Conservation (phyloP, 179 eudicot genomes). For the Patellifolia procumbens region DNA sequence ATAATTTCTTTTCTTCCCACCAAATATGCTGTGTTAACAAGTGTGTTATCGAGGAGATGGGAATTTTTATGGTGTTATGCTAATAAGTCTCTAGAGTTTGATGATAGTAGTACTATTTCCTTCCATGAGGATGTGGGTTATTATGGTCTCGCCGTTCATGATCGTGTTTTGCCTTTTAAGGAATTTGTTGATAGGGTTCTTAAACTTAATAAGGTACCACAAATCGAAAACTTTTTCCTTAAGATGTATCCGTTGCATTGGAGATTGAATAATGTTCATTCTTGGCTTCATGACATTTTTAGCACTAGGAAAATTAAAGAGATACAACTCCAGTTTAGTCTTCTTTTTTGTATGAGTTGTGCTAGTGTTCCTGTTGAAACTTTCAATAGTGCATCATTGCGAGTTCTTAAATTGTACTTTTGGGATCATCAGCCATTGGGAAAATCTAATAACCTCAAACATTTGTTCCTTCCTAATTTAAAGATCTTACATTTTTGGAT, state of each 20-base stretch:
- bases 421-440: background rate
- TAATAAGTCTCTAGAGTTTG: background rate
- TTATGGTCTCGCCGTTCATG: background rate
- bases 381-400: background rate
- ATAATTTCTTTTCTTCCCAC: background rate
- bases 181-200: conserved; percentile 3
- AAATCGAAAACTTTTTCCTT: background rate
- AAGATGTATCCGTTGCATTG: background rate
- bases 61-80: conserved; percentile 6
- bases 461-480: background rate
- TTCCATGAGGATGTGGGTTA: background rate
- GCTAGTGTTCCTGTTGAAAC: background rate
- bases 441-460: too few species aligned
- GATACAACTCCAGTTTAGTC: background rate
- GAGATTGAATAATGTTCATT: background rate
- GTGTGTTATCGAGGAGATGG: conserved; percentile 6
- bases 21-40: conserved; percentile 5
- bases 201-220: background rate
- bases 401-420: background rate
- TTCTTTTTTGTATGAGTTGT: background rate
- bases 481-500: conserved; percentile 1
- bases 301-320: background rate
- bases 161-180: background rate
- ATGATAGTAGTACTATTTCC: background rate
- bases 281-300: background rate